Base-by-base conservation (phyloP, 495 filamentous ascomycete species). In the Penicillium atrosanguineum region DNA sequence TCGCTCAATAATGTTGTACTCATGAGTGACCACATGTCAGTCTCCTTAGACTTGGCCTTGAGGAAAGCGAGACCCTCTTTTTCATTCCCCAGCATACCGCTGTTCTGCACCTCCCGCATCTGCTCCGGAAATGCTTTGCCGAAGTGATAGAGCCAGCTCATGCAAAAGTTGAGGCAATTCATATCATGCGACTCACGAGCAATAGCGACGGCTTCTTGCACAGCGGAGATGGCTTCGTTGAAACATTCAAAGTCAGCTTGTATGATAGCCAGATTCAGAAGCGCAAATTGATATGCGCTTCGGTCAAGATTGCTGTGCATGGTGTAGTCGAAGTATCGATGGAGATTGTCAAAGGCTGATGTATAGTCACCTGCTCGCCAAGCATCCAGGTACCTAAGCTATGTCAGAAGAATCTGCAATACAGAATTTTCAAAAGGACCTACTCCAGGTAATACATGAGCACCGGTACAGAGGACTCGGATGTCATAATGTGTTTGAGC, bases 101-200 rank as follows among this genome's bases (percentile, higher is more conserved):
- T 83, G 38, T 87, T 84, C 37, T 87, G 83, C 1, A 88, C 75
- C 40, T 86, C 82, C 26, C 79, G 80, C 59, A 93, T 84, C 41
- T 92, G 79, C 43, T 83, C 78, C 0, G 92, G 91, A 65, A 95
- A 91, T 0, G 88, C 83, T 62, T 90, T 87, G 26, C 87, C 86
- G 60, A 98, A 93, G 65, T 97, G 92, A 67, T 95, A 94, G n/a
- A 97, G 78, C 95, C 94, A 98, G 66, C 90, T 95, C 57, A 97
- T 81, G 41, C 90, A 89, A 71, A 96, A 97, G 69, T 96, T 97
- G 36, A 98, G 76, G 64, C 95, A 97, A 7, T 81, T 84, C 79
- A 88, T 89, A 60, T 98, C 94, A 52, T 90, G 85, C 59, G 94
- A 94, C 69, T 97, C 94, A 50, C 93, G 78, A 0, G 94, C 94